phyloP scores from a whole-genome alignment of 2,329 filamentous ascomycete genomes.

The Dactylellina haptotyla region DNA sequence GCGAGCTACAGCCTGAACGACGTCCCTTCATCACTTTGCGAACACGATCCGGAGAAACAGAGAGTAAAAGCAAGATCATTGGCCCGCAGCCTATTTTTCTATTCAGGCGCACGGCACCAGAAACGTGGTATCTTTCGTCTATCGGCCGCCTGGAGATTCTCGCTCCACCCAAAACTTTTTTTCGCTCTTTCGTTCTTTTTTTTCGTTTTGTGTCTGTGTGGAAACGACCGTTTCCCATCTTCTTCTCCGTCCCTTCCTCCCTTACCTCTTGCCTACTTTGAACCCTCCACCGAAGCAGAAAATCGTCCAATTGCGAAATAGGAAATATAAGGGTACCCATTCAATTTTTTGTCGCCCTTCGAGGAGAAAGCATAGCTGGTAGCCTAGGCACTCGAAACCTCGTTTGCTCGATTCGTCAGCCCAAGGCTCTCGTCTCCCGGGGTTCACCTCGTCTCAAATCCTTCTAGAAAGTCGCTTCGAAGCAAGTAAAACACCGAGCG shows the following conservation, averaged over 20 bases:
- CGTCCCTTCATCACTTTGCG: slow-evolving; percentile 12
- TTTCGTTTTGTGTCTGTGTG: slow-evolving; percentile 22
- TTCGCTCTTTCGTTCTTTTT: too few species aligned
- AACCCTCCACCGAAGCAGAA: slow-evolving; percentile 15
- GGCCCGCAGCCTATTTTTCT: slow-evolving; percentile 19
- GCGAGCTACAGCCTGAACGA: slow-evolving; percentile 9
- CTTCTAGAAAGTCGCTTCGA: slow-evolving; percentile 55
- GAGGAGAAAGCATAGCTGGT: slow-evolving; percentile 23
- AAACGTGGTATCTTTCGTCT: slow-evolving; percentile 46
- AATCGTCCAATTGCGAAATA: slow-evolving; percentile 35
- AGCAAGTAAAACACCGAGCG: slow-evolving; percentile 49
- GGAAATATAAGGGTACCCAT: slow-evolving; percentile 23
- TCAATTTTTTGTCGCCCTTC: slow-evolving; percentile 1
- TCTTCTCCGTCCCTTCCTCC: not conserved
- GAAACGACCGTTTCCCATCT: slow-evolving; percentile 5
- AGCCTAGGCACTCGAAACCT: slow-evolving; percentile 47
- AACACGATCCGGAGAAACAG: slow-evolving; percentile 4
- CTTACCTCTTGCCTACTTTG: slow-evolving; percentile 9
- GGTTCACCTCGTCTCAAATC: slow-evolving; percentile 54
- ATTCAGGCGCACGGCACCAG: slow-evolving; percentile 48
- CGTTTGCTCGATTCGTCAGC: slow-evolving; percentile 48
- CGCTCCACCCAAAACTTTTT: slow-evolving; percentile 7
- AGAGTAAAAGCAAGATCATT: slow-evolving; percentile 2
- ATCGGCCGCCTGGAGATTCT: slow-evolving; percentile 32
- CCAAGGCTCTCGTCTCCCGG: slow-evolving; percentile 53